Conservation (phyloP, 1,284 basidiomycete genomes). For the Fistulinella staudtii region DNA sequence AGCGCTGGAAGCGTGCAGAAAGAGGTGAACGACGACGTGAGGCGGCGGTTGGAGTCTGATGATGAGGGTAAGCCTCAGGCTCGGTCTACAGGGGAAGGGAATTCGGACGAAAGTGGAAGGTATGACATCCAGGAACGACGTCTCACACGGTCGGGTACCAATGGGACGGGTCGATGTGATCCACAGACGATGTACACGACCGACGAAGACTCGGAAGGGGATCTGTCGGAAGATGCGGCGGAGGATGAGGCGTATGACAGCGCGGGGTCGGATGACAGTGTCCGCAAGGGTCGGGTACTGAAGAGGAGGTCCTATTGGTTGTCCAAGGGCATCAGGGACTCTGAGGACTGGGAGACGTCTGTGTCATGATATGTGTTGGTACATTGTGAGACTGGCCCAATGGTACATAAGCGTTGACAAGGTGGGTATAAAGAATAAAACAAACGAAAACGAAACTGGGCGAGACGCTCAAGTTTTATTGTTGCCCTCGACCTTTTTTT, state of each 20-base stretch:
- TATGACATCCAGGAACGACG: conserved; percentile 28
- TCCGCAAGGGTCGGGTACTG: too few species aligned
- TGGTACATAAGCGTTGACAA: too few species aligned
- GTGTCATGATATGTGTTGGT: conserved; percentile 1
- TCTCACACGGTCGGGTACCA: conserved; percentile 1
- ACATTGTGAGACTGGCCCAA: too few species aligned
- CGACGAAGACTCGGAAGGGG: conserved; percentile 31
- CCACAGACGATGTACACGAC: conserved; percentile 22
- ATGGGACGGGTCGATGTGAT: conserved; percentile 9
- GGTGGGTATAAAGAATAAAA: too few species aligned
- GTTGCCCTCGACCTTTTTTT: not conserved
- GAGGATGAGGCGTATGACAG: conserved; percentile 22
- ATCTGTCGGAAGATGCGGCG: conserved; percentile 20
- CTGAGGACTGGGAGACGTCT: conserved; percentile 28
- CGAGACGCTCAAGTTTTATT: too few species aligned
- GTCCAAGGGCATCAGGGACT: conserved; percentile 28
- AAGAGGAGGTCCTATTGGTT: conserved; percentile 26
- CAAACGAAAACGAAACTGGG: too few species aligned
- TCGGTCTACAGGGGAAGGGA: too few species aligned
- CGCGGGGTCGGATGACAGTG: too few species aligned
- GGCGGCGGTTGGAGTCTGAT: too few species aligned
- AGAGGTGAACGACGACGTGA: conserved; percentile 40
- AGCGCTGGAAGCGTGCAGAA: conserved; percentile 31
- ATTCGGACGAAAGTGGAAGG: conserved; percentile 25
- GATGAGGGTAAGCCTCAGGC: too few species aligned